A percentile compares a stretch with the other conserved stretches of the same genome.
Evolutionary conservation across 2,329 filamentous ascomycete species (phyloP).

Genomic region (Sporothrix variecibatus): DNA sequence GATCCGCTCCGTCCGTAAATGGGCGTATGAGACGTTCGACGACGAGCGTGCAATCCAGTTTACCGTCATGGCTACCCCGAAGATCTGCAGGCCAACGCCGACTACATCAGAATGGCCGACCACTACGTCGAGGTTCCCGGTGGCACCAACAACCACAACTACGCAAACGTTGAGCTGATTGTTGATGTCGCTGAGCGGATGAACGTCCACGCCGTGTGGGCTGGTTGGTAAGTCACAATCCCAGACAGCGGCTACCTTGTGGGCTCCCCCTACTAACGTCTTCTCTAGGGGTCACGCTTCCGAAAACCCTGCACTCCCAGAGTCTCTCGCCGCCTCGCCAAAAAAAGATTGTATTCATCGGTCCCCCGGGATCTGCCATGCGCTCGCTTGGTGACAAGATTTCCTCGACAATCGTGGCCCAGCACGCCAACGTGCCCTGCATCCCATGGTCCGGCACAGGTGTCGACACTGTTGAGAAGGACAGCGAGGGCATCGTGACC

Average conservation of each 20-base stretch:
- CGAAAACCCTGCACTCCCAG: constrained; percentile 96
- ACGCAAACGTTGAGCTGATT: constrained; percentile 98
- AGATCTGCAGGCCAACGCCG: constrained; percentile 94
- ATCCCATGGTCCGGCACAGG: constrained; percentile 99
- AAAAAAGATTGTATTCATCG: constrained; percentile 99
- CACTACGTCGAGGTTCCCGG: constrained; percentile 99
- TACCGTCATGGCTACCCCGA: constrained; percentile 99
- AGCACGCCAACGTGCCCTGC: constrained; percentile 93
- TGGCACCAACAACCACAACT: constrained; percentile 99
- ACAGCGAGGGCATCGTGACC: constrained; percentile 84
- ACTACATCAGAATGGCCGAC: constrained; percentile 99
- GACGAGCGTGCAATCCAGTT: constrained; percentile 98
- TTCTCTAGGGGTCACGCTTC: constrained; percentile 84
- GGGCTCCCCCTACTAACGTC: constrained; percentile 1
- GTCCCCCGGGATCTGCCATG: constrained; percentile 96
- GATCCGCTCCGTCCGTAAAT: constrained; percentile 98
- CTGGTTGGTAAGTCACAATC: constrained; percentile 76
- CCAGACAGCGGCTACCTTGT: too few relatives aligned
- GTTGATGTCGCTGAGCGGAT: constrained; percentile 98
- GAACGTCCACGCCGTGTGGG: constrained; percentile 98
- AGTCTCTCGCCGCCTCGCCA: constrained; percentile 90
- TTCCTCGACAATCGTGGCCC: constrained; percentile 97
- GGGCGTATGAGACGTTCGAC: constrained; percentile 99
- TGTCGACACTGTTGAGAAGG: constrained; percentile 77
- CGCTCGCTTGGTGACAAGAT: constrained; percentile 99